These are phyloP conservation scores for Stramenopiles sp. DNA, from an alignment of 352 stramenopile genomes.

Conservation along the genomic window DNA sequence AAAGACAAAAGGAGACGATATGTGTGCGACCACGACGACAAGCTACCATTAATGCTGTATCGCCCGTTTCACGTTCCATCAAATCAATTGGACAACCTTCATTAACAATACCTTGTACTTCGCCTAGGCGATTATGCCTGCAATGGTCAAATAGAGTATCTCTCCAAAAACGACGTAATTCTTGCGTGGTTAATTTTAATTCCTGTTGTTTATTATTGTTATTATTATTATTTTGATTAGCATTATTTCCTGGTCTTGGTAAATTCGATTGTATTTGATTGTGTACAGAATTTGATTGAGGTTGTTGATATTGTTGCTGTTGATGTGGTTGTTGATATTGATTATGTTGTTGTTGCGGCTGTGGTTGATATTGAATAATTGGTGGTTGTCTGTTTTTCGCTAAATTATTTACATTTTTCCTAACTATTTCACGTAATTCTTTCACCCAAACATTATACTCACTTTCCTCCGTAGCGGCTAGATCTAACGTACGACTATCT, in stretches of 20 bases:
- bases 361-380: background rate
- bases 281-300: background rate
- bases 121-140: background rate
- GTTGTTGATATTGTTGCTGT: too few species aligned
- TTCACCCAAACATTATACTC: background rate
- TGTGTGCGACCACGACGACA: conserved; percentile 19
- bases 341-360: too few species aligned
- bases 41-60: conserved; percentile 25
- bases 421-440: background rate
- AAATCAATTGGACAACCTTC: background rate
- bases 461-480: background rate
- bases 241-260: background rate
- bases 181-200: background rate
- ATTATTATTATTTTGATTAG: background rate
- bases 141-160: background rate
- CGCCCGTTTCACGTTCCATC: conserved; percentile 10
- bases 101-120: background rate
- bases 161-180: background rate
- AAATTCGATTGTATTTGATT: background rate
- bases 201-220: background rate
- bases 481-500: background rate
- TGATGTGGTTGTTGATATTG: too few species aligned
- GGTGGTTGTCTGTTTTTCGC: background rate
- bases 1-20: conserved; percentile 21
- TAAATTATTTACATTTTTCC: background rate